Percentiles rank a stretch among this genome's conserved stretches.
Conservation (phyloP, 345 rosid species). For the Firmiana major region DNA sequence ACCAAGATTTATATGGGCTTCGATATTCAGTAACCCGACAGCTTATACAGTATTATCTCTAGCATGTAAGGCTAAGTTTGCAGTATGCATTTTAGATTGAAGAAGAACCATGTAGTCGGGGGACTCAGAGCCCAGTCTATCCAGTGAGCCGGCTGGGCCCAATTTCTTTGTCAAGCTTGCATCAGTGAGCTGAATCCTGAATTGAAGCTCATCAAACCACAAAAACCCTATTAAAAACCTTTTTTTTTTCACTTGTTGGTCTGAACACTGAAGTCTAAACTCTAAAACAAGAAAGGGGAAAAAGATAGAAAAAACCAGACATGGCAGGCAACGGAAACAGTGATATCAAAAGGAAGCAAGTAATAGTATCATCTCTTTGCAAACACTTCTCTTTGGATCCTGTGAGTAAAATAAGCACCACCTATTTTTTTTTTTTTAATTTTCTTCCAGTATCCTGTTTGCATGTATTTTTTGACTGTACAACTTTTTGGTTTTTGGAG, state of each 20-base stretch:
- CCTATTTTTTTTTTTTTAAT: neutral
- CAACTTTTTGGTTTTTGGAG: neutral
- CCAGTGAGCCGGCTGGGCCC: neutral
- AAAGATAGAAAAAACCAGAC: neutral
- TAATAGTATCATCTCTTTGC: constrained; percentile 48
- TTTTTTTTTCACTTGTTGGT: neutral
- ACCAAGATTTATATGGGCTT: too few species aligned
- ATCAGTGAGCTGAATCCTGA: neutral
- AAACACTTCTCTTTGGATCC: constrained; percentile 50
- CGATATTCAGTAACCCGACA: too few species aligned
- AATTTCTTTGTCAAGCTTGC: neutral
- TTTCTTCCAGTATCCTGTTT: neutral
- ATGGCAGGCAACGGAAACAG: constrained; percentile 20
- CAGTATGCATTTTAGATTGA: too few species aligned
- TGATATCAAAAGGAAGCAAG: constrained; percentile 37
- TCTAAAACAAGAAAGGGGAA: too few species aligned
- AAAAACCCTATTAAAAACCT: neutral
- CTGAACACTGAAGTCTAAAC: neutral
- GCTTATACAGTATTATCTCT: too few species aligned
- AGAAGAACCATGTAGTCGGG: too few species aligned
- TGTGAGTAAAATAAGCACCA: constrained; percentile 37
- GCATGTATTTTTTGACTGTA: neutral
- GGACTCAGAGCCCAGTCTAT: neutral
- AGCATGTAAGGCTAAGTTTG: too few species aligned
- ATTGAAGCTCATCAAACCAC: neutral